Base-by-base conservation (phyloP, 2,329 filamentous ascomycete genomes). In the Trichophyton schoenleinii region DNA sequence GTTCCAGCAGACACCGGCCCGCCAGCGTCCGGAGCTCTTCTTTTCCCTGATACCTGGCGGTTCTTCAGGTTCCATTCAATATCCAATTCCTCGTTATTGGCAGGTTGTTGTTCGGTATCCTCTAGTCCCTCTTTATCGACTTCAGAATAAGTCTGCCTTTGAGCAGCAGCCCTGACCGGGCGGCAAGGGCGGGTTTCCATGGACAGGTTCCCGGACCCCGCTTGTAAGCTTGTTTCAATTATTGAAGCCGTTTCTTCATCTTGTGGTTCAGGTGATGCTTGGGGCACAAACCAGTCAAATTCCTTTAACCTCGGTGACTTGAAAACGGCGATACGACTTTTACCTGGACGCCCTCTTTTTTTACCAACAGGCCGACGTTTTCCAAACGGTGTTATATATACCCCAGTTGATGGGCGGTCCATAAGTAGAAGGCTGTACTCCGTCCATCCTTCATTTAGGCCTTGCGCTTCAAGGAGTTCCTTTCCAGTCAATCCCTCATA, bases 371-470 rank as follows among this genome's bases (percentile, higher is more conserved):
- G 71, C 59, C 73, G 69, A 41, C 74, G 70, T 61, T 70, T 72
- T 18, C 74, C 74, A 44, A 66, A 67, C 3, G 73, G 68, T 9
- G 76, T 77, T 25, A 77, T 61, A 62, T 76, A 77, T 9, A 77
- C 68, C 8, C 77, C 76, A 11, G 73, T 68, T 2, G 61, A 64
- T 11, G 70, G 66, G n/a, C 72, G 72, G 31, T 75, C 70, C 55
- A 75, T 71, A 3, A 73, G 60, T 2, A 74, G 61, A 25, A 72
- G 67, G 36, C 66, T 74, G 61, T 75, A 76, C 62, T 74, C 72
- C 1, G 74, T 75, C 72, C 73, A 77, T 1, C 68, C 70, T 58
- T 75, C 72, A 62, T 76, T 74, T 62, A 75, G 64, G 1, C 74
- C 74, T 60, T 73, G 66, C 22, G 72, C 70, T 61, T 74, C 70